Conservation (phyloP, 768 basidiomycete species). For the Cyclocybe aegerita region DNA sequence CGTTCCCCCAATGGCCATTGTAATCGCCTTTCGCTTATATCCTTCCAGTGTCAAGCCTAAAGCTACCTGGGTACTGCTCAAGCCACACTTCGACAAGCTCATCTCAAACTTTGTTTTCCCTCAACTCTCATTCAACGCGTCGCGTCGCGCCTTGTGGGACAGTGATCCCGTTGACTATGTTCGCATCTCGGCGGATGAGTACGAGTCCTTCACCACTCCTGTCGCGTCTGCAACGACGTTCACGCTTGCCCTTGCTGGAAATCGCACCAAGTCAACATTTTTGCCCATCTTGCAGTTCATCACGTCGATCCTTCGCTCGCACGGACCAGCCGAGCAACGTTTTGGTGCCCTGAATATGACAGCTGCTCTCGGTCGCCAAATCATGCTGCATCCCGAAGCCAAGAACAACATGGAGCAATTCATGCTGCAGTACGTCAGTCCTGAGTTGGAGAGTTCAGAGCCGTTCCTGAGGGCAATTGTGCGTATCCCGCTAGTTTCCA, state of each 20-base stretch:
- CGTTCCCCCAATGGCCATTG: conserved; percentile 14
- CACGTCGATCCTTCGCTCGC: conserved; percentile 70
- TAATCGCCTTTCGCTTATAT: conserved; percentile 1
- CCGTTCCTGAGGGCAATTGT: conserved; percentile 80
- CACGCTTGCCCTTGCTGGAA: conserved; percentile 74
- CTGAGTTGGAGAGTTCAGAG: conserved; percentile 64
- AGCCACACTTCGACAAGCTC: conserved; percentile 78
- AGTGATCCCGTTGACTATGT: conserved; percentile 84
- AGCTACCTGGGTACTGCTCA: conserved; percentile 85
- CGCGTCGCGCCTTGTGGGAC: conserved; percentile 71
- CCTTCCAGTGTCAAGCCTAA: conserved; percentile 82
- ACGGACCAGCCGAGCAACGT: conserved; percentile 46
- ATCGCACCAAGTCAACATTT: conserved; percentile 81
- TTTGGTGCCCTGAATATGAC: conserved; percentile 89
- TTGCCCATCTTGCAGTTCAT: conserved; percentile 78
- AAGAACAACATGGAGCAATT: conserved; percentile 77
- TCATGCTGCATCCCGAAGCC: conserved; percentile 84
- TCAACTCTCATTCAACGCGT: conserved; percentile 74
- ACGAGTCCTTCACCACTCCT: conserved; percentile 75
- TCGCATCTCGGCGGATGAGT: conserved; percentile 80
- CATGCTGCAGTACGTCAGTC: conserved; percentile 69
- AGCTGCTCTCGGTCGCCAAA: conserved; percentile 70
- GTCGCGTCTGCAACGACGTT: conserved; percentile 80
- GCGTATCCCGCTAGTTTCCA: conserved; percentile 27
- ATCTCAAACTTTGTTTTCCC: conserved; percentile 86